A percentile compares a stretch with the other conserved stretches of the same genome.
phyloP scores from a whole-genome alignment of 2,329 filamentous ascomycete genomes.

The Fusarium sp. region DNA sequence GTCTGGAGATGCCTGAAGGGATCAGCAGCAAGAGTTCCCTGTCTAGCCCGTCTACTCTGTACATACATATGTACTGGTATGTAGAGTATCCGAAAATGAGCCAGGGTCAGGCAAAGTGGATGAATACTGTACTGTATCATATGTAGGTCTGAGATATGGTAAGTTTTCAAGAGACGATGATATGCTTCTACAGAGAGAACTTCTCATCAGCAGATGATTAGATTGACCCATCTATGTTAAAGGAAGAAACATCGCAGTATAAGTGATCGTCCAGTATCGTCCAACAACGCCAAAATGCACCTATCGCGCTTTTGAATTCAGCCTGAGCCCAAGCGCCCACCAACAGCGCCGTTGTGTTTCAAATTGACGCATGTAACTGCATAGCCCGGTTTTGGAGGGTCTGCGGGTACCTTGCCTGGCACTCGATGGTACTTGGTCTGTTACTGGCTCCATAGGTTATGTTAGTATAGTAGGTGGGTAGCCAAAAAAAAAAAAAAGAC shows the following conservation, averaged over 20 bases:
- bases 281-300: background rate
- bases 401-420: conserved; percentile 22
- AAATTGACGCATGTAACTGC: conserved; percentile 25
- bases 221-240: background rate
- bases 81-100: conserved; percentile 11
- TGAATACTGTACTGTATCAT: background rate
- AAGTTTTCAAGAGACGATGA: background rate
- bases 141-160: background rate
- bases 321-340: conserved; percentile 23
- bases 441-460: too few species aligned
- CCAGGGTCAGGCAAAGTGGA: background rate
- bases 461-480: background rate
- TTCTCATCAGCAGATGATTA: background rate
- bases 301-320: conserved; percentile 9
- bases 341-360: conserved; percentile 30
- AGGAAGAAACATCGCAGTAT: background rate
- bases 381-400: conserved; percentile 21
- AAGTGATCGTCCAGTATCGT: background rate
- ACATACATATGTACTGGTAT: too few species aligned
- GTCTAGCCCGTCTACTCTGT: background rate
- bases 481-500: too few species aligned
- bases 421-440: conserved; percentile 1
- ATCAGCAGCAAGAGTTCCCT: conserved; percentile 29
- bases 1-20: conserved; percentile 18
- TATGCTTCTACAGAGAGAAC: background rate